Percentiles rank a stretch among this genome's conserved stretches.
phyloP scores from a whole-genome alignment of 179 eudicot species.

The Dionaea muscipula region DNA sequence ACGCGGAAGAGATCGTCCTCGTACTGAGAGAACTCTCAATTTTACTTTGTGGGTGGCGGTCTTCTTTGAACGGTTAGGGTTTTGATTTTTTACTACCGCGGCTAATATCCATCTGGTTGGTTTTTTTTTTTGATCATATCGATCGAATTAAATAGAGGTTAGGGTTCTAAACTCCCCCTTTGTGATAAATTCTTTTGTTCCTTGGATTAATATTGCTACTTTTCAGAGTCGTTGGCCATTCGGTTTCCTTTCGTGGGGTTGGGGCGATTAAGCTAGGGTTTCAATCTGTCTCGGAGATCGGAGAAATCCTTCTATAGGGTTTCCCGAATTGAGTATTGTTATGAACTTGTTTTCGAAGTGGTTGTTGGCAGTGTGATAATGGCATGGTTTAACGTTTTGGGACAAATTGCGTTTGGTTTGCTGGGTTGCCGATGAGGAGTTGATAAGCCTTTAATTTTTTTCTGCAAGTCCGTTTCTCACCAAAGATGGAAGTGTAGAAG shows the following conservation, averaged over 20 bases:
- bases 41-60: too few species aligned
- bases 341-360: too few species aligned
- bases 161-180: not conserved
- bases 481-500: constrained; percentile 25
- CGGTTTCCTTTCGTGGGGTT: not conserved
- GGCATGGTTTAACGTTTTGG: not conserved
- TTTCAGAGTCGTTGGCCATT: not conserved
- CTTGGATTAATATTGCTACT: not conserved
- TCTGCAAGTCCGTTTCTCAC: constrained; percentile 25
- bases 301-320: too few species aligned
- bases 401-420: not conserved
- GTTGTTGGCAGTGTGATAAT: too few species aligned
- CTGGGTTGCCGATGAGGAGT: constrained; percentile 13
- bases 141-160: not conserved
- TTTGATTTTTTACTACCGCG: not conserved
- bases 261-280: too few species aligned
- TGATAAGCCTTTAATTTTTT: constrained; percentile 9
- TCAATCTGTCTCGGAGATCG: too few species aligned
- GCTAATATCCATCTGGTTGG: too few species aligned
- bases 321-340: too few species aligned
- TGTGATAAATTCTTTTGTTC: not conserved
- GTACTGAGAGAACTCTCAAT: too few species aligned
- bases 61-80: too few species aligned
- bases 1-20: too few species aligned
- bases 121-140: not conserved